Percentiles rank a stretch among this genome's conserved stretches.
These are phyloP conservation scores for Capsella rubella DNA, from an alignment of 441 rosid species.

Conservation along the genomic window DNA sequence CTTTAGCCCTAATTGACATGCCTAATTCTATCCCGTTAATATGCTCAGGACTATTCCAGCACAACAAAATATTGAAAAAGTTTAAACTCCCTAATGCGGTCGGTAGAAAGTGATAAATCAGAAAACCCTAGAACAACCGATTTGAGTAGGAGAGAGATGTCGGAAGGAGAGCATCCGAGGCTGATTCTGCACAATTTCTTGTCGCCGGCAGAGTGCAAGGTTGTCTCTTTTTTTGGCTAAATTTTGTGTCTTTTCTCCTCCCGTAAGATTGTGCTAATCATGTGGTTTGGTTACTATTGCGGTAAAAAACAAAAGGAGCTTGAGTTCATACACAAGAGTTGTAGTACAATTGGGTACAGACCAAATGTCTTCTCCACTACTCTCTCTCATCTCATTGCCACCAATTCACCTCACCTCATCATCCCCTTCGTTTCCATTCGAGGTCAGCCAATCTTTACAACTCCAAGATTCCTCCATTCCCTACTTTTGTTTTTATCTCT, in stretches of 20 bases:
- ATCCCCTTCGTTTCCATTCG: slow-evolving; percentile 78
- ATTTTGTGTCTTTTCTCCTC: background rate
- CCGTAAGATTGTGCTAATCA: background rate
- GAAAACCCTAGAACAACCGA: too few species aligned
- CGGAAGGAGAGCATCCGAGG: slow-evolving; percentile 42
- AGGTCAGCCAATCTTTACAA: slow-evolving; percentile 45
- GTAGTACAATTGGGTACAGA: slow-evolving; percentile 80
- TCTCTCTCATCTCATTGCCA: slow-evolving; percentile 90
- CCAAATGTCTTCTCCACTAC: slow-evolving; percentile 90
- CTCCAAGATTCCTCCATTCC: background rate
- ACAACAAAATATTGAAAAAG: too few species aligned
- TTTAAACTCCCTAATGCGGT: too few species aligned
- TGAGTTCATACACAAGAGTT: slow-evolving; percentile 85
- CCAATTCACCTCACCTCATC: slow-evolving; percentile 68
- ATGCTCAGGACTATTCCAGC: too few species aligned
- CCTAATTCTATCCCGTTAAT: too few species aligned
- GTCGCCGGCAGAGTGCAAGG: slow-evolving; percentile 50
- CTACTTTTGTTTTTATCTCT: too few species aligned
- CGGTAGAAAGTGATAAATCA: too few species aligned
- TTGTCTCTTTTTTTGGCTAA: background rate
- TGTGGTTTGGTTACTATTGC: background rate
- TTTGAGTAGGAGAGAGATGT: slow-evolving; percentile 1
- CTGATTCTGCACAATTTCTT: slow-evolving; percentile 47
- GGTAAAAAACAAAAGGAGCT: slow-evolving; percentile 52
- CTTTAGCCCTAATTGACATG: too few species aligned